Conservation (phyloP, 2,329 filamentous ascomycete genomes). For the Penicillium crustosum region DNA sequence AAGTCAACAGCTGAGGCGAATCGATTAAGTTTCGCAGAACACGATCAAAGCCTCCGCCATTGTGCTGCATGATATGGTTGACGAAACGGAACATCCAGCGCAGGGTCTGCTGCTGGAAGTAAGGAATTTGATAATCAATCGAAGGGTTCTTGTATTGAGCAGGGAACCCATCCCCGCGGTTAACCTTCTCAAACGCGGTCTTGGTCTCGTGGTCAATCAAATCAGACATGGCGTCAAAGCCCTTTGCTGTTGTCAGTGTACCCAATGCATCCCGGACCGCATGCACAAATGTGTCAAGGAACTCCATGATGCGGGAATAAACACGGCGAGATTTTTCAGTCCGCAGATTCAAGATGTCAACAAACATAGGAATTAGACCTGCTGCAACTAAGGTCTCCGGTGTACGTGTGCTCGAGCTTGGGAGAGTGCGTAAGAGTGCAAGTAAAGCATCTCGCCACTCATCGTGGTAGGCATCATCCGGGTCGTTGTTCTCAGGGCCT, state of each 20-base stretch:
- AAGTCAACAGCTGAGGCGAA: slow-evolving; percentile 77
- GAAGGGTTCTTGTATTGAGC: slow-evolving; percentile 71
- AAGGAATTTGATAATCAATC: slow-evolving; percentile 91
- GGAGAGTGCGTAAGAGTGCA: slow-evolving; percentile 78
- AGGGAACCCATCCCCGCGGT: slow-evolving; percentile 69
- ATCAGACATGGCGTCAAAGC: slow-evolving; percentile 86
- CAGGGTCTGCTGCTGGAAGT: slow-evolving; percentile 87
- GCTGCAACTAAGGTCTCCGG: slow-evolving; percentile 83
- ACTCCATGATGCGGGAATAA: slow-evolving; percentile 79
- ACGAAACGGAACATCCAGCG: slow-evolving; percentile 95
- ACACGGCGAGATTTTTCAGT: slow-evolving; percentile 79
- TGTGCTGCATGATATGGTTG: slow-evolving; percentile 87
- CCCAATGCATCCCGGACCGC: slow-evolving; percentile 81
- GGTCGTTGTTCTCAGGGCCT: slow-evolving; percentile 57
- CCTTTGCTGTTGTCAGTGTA: slow-evolving; percentile 75
- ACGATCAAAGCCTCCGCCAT: slow-evolving; percentile 81
- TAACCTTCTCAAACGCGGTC: slow-evolving; percentile 65
- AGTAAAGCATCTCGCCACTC: slow-evolving; percentile 91
- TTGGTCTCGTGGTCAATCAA: slow-evolving; percentile 77
- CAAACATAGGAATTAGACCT: slow-evolving; percentile 83
- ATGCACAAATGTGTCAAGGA: slow-evolving; percentile 86
- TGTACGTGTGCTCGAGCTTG: slow-evolving; percentile 67
- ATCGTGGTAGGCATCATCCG: slow-evolving; percentile 67
- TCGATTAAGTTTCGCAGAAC: slow-evolving; percentile 91
- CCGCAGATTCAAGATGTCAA: slow-evolving; percentile 81